Evolutionary conservation across 768 basidiomycete genomes (phyloP).

Genomic region (Dioszegia hungarica): DNA sequence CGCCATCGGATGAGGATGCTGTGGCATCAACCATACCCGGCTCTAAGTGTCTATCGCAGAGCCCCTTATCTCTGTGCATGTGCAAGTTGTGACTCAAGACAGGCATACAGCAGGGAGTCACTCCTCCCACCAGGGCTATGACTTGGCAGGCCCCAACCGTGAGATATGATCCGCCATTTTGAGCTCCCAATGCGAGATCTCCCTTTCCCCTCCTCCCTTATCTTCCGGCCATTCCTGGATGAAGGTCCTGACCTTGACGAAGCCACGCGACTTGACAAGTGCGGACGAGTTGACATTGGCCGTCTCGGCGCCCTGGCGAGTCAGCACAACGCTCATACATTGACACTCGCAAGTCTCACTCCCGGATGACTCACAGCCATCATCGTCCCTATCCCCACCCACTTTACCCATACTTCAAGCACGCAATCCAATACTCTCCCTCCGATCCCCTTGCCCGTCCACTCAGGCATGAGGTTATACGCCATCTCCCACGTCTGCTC

Average conservation of each 20-base stretch:
- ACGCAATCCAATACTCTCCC: neutral
- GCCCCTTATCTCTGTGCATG: too few relatives aligned
- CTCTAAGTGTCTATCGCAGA: too few relatives aligned
- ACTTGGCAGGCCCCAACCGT: neutral
- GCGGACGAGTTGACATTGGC: slow-evolving; percentile 1
- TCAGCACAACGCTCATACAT: too few relatives aligned
- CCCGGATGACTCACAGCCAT: slow-evolving; percentile 3
- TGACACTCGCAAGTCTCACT: neutral
- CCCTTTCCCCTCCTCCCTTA: slow-evolving; percentile 8
- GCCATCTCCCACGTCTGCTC: slow-evolving; percentile 6
- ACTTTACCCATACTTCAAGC: slow-evolving; percentile 3
- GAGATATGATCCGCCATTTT: neutral
- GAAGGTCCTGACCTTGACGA: neutral
- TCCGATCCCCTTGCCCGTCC: slow-evolving; percentile 7
- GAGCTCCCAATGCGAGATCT: neutral
- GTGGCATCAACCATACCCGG: too few relatives aligned
- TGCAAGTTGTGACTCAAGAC: too few relatives aligned
- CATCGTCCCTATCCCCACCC: slow-evolving; percentile 5
- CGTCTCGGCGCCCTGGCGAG: neutral
- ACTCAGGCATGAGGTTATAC: slow-evolving; percentile 8
- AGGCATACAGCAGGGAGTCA: too few relatives aligned
- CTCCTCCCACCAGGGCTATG: neutral
- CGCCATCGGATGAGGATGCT: too few relatives aligned
- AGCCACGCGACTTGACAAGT: slow-evolving; percentile 4
- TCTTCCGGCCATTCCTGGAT: slow-evolving; percentile 8